Evolutionary conservation across 257 asterid genomes (phyloP).

Genomic region (Pogostemon cablin): DNA sequence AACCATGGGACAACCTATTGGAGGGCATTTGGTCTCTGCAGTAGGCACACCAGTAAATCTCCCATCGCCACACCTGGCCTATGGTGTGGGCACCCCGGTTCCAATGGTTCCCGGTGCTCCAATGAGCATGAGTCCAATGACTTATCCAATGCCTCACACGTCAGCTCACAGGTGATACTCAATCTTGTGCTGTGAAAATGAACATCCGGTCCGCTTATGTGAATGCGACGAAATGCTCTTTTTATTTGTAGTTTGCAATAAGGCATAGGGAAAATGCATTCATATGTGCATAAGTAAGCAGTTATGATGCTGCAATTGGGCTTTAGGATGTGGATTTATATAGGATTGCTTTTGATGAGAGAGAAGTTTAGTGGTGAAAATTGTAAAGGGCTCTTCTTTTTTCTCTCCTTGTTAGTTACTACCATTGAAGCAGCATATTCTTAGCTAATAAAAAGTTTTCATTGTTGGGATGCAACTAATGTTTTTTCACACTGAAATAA

Average conservation of each 20-base stretch:
- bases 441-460: conserved; percentile 4
- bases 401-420: neutral
- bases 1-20: conserved; percentile 70
- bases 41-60: conserved; percentile 70
- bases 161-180: conserved; percentile 22
- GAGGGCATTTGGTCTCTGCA: conserved; percentile 65
- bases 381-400: neutral
- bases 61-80: conserved; percentile 52
- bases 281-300: conserved; percentile 2
- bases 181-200: neutral
- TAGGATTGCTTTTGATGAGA: neutral
- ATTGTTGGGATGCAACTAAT: too few relatives aligned
- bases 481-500: too few relatives aligned
- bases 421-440: conserved; percentile 3
- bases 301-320: conserved; percentile 2
- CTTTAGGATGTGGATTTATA: neutral
- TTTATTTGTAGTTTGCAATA: conserved; percentile 21
- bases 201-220: too few relatives aligned
- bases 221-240: neutral
- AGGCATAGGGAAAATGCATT: conserved; percentile 10
- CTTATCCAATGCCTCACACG: conserved; percentile 54
- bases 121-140: conserved; percentile 13
- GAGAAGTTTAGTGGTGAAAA: conserved; percentile 7
- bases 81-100: conserved; percentile 54
- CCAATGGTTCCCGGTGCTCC: conserved; percentile 46